These are phyloP conservation scores for Leishmania tropica DNA, from an alignment of 208 protist genomes.

Conservation along the genomic window DNA sequence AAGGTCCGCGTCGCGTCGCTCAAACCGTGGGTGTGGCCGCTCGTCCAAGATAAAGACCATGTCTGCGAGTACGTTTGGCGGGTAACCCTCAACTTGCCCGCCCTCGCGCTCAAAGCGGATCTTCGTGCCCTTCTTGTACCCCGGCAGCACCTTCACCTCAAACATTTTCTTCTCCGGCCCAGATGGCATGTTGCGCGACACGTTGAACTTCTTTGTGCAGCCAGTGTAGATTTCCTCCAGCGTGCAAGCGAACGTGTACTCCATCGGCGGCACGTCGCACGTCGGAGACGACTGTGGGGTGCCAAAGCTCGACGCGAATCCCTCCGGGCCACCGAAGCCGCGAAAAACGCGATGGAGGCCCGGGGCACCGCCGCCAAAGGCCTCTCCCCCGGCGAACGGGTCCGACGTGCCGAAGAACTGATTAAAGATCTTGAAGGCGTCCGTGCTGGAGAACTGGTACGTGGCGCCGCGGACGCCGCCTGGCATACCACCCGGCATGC, in stretches of 20 bases:
- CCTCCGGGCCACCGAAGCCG: conserved; percentile 77
- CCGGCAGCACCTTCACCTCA: conserved; percentile 93
- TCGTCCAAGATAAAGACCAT: conserved; percentile 97
- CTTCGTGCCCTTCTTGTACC: conserved; percentile 97
- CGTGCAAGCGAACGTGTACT: conserved; percentile 92
- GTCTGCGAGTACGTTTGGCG: conserved; percentile 92
- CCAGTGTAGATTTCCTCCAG: conserved; percentile 99
- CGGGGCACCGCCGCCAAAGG: conserved; percentile 83
- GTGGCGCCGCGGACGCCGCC: conserved; percentile 40
- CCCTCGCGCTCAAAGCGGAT: conserved; percentile 93
- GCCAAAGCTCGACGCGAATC: conserved; percentile 69
- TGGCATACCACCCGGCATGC: conserved; percentile 40
- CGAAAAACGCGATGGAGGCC: conserved; percentile 85
- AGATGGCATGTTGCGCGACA: conserved; percentile 84
- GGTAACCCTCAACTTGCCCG: conserved; percentile 81
- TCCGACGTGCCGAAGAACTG: conserved; percentile 81
- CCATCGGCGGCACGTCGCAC: conserved; percentile 82
- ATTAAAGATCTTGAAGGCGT: conserved; percentile 91
- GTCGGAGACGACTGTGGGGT: conserved; percentile 89
- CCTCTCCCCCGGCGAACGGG: conserved; percentile 84
- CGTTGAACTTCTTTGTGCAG: conserved; percentile 93
- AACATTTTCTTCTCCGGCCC: conserved; percentile 89
- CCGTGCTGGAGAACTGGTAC: conserved; percentile 74
- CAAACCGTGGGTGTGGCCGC: conserved; percentile 91
- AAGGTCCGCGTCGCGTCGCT: conserved; percentile 89